Evolutionary conservation across 2,329 filamentous ascomycete species (phyloP).

Genomic region (Apiospora malaysiana): DNA sequence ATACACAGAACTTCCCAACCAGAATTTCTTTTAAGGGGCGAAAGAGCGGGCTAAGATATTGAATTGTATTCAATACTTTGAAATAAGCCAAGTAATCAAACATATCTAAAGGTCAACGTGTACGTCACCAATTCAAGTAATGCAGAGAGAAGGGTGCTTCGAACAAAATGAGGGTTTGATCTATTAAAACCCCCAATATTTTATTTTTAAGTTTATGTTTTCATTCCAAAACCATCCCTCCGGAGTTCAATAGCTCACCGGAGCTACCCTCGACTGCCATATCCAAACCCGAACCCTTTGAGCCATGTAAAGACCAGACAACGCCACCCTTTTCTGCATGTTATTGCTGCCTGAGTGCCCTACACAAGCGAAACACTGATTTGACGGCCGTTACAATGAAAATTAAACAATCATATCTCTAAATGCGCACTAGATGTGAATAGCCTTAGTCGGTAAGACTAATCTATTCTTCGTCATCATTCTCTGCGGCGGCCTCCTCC

Average conservation of each 20-base stretch:
- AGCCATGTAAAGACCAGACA: neutral
- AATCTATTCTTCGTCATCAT: conserved; percentile 1
- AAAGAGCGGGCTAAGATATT: too few species aligned
- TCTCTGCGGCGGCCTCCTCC: neutral
- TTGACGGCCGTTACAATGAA: neutral
- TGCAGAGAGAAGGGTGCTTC: neutral
- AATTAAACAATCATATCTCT: conserved; percentile 5
- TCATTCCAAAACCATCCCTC: neutral
- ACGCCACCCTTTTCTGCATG: neutral
- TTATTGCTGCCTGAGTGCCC: neutral
- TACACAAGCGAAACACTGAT: neutral
- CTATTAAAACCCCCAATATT: neutral
- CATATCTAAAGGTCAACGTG: too few species aligned
- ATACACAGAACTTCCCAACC: too few species aligned
- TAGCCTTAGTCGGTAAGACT: neutral
- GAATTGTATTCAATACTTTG: too few species aligned
- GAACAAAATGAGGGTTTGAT: neutral
- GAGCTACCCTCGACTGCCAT: neutral
- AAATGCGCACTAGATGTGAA: neutral
- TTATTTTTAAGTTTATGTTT: neutral
- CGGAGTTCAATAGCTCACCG: neutral
- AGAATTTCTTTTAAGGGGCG: too few species aligned
- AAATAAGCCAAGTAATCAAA: too few species aligned
- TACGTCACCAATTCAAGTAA: neutral
- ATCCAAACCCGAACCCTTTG: neutral